A percentile compares a stretch with the other conserved stretches of the same genome.
Conservation (phyloP, 164 flowering plant species). For the Annona squamosa region DNA sequence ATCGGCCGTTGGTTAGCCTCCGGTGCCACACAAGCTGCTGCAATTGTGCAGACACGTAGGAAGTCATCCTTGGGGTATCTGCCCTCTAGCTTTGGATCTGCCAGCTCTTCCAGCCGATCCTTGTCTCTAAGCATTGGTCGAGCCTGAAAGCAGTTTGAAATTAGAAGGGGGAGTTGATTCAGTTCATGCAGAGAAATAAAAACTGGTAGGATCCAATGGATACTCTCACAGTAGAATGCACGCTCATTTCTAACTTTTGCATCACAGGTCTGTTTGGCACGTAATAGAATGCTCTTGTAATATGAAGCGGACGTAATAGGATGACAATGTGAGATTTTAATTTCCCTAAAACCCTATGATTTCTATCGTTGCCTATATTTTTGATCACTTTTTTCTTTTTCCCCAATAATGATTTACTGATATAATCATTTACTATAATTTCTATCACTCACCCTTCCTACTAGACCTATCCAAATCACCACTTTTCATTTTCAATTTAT, state of each 20-base stretch:
- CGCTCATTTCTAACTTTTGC: background rate
- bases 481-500: too few species aligned
- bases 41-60: slow-evolving; percentile 84
- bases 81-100: slow-evolving; percentile 67
- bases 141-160: slow-evolving; percentile 44
- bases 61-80: slow-evolving; percentile 89
- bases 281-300: too few species aligned
- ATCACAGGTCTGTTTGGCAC: too few species aligned
- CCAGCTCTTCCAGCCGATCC: slow-evolving; percentile 84
- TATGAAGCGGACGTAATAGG: too few species aligned
- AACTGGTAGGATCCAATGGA: background rate
- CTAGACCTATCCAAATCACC: too few species aligned
- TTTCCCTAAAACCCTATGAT: too few species aligned
- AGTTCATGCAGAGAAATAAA: background rate
- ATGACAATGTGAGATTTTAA: too few species aligned
- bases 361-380: too few species aligned
- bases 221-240: background rate
- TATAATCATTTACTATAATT: too few species aligned
- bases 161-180: background rate
- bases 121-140: slow-evolving; percentile 87
- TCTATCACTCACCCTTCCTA: too few species aligned
- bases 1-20: slow-evolving; percentile 91
- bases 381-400: too few species aligned
- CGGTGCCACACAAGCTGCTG: slow-evolving; percentile 95
- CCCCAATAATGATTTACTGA: too few species aligned